A percentile compares a stretch with the other conserved stretches of the same genome.
These are phyloP conservation scores for Acacia confusa DNA, from an alignment of 306 rosid genomes.

Conservation along the genomic window DNA sequence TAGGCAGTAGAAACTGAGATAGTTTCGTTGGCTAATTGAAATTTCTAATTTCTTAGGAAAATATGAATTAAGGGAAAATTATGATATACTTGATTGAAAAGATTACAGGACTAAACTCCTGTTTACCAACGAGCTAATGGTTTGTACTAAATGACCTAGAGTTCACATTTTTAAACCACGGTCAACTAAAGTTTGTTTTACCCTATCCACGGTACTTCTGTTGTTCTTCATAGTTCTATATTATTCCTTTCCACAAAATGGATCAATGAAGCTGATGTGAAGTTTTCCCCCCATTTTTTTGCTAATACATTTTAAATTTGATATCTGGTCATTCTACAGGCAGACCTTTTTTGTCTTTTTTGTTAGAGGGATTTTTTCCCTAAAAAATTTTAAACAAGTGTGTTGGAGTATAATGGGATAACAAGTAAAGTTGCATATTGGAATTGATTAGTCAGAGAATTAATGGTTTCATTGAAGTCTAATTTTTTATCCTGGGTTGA, in stretches of 20 bases:
- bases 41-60: background rate
- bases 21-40: background rate
- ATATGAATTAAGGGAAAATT: background rate
- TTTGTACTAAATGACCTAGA: background rate
- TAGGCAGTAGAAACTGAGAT: background rate
- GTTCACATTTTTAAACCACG: background rate
- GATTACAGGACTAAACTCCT: background rate
- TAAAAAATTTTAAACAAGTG: background rate
- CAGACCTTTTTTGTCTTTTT: background rate
- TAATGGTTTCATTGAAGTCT: conserved; percentile 11
- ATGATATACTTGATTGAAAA: background rate
- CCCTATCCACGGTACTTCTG: background rate
- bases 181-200: background rate
- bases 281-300: background rate
- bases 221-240: background rate
- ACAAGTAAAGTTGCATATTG: conserved; percentile 4
- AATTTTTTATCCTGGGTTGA: background rate
- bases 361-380: background rate
- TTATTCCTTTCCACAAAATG: background rate
- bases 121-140: background rate
- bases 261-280: conserved; percentile 25
- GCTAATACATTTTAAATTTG: conserved; percentile 18
- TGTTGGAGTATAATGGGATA: background rate
- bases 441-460: background rate
- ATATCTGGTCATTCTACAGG: conserved; percentile 5